Conservation (phyloP, 345 rosid species). For the Hibiscus trionum region DNA sequence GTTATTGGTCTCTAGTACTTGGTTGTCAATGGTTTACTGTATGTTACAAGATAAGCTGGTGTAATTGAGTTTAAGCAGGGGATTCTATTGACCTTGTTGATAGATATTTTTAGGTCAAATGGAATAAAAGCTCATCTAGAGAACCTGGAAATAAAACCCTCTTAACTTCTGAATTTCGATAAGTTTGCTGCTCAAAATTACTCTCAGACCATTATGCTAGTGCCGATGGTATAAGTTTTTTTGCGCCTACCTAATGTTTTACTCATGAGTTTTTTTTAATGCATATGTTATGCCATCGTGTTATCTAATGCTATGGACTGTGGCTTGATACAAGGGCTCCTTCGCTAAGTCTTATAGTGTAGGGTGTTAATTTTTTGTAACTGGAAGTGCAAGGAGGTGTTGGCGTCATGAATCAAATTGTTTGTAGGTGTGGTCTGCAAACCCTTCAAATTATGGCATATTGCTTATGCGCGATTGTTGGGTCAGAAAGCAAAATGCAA, state of each 20-base stretch:
- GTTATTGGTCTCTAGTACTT: neutral
- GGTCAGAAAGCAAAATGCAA: neutral
- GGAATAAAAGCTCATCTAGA: neutral
- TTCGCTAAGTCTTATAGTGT: neutral
- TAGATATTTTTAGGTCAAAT: neutral
- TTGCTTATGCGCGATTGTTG: neutral
- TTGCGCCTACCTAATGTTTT: neutral
- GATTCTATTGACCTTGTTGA: neutral
- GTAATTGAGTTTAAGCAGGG: neutral
- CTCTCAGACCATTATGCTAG: neutral
- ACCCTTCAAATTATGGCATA: neutral
- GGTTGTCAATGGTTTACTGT: neutral
- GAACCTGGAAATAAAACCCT: conserved; percentile 1
- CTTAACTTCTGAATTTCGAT: neutral
- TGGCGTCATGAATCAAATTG: neutral
- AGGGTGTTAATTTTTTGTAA: neutral
- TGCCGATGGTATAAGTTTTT: neutral
- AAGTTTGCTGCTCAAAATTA: neutral
- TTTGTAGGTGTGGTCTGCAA: neutral
- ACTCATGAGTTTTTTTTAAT: neutral
- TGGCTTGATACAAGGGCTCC: neutral
- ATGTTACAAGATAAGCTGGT: neutral
- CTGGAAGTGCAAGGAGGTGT: neutral
- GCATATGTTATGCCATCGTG: neutral
- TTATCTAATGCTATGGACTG: neutral